Conservation (phyloP, 495 filamentous ascomycete species). For the Mycothermus thermophilus region DNA sequence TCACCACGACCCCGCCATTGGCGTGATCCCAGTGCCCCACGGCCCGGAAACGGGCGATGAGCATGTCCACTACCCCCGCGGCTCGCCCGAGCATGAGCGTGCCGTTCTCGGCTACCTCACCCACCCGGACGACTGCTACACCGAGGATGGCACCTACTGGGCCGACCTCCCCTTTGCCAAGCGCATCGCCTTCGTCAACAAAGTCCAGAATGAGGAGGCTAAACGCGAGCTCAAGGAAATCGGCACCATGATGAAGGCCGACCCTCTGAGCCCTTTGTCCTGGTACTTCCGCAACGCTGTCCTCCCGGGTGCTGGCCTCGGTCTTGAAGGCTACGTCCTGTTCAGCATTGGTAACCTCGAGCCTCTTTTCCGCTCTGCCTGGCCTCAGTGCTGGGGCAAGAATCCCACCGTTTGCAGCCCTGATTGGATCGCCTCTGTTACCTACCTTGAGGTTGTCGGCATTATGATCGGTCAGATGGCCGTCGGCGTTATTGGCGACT, state of each 20-base stretch:
- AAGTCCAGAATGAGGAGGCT: constrained; percentile 51
- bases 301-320: constrained; percentile 74
- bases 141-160: constrained; percentile 71
- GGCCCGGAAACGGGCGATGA: constrained; percentile 32
- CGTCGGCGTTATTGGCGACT: constrained; percentile 50
- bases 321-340: constrained; percentile 82
- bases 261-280: constrained; percentile 64
- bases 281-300: constrained; percentile 82
- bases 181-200: constrained; percentile 57
- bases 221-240: constrained; percentile 49
- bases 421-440: constrained; percentile 63
- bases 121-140: constrained; percentile 73
- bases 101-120: constrained; percentile 60
- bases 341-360: constrained; percentile 87
- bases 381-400: constrained; percentile 58
- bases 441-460: constrained; percentile 75
- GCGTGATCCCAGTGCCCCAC: constrained; percentile 35
- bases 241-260: constrained; percentile 62
- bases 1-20: constrained; percentile 28
- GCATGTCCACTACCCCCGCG: constrained; percentile 23
- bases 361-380: constrained; percentile 56
- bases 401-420: constrained; percentile 45
- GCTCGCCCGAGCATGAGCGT: constrained; percentile 37
- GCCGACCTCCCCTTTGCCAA: constrained; percentile 58
- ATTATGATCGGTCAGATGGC: constrained; percentile 77